Percentiles rank a stretch among this genome's conserved stretches.
Conservation (phyloP, 148 eudicot species). For the Amaranthus hypochondriacus region DNA sequence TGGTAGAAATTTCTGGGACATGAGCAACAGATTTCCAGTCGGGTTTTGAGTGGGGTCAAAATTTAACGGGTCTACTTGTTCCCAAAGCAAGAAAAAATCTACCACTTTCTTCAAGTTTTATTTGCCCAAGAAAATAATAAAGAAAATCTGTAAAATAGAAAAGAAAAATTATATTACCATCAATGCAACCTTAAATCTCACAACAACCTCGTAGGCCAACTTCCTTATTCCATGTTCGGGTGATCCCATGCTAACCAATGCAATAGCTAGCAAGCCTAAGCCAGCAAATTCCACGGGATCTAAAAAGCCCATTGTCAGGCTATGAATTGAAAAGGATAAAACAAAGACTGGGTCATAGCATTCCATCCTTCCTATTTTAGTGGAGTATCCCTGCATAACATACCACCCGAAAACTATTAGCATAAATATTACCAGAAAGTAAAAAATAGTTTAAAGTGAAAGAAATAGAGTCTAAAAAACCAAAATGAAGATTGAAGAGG, state of each 20-base stretch:
- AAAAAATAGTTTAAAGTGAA: neutral
- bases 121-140: neutral
- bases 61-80: too few relatives aligned
- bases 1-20: too few relatives aligned
- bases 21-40: too few relatives aligned
- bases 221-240: constrained; percentile 64
- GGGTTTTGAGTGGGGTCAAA: too few relatives aligned
- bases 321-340: constrained; percentile 72
- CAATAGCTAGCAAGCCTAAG: constrained; percentile 83
- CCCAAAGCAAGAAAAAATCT: neutral
- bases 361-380: constrained; percentile 27
- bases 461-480: neutral
- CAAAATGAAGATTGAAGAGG: neutral
- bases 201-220: constrained; percentile 78
- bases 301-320: constrained; percentile 65
- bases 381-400: constrained; percentile 40
- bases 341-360: constrained; percentile 84
- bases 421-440: constrained; percentile 6
- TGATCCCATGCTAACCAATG: constrained; percentile 82
- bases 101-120: neutral
- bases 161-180: constrained; percentile 46
- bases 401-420: constrained; percentile 9
- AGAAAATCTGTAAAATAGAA: neutral
- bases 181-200: constrained; percentile 59
- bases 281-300: constrained; percentile 87